Percentiles rank a stretch among this genome's conserved stretches.
Conservation (phyloP, 139 green algal species). For the Nannochloris sp. region DNA sequence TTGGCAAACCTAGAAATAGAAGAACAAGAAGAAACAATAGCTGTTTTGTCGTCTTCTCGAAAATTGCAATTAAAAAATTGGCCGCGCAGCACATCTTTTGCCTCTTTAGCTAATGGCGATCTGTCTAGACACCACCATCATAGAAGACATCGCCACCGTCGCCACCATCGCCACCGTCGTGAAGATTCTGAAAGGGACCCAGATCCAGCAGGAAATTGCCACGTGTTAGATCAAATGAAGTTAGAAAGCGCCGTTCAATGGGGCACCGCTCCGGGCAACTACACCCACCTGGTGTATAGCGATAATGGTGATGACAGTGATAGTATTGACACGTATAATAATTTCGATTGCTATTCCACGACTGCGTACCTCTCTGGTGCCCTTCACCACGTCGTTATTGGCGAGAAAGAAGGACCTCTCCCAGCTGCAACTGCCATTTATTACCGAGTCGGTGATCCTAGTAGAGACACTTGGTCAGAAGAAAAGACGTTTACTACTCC, state of each 20-base stretch:
- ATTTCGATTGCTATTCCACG: conserved; percentile 6
- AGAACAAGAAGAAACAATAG: background rate
- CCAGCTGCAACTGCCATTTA: conserved; percentile 30
- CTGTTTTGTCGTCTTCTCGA: background rate
- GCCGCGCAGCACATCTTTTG: no score
- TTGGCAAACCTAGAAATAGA: background rate
- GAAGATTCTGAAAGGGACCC: background rate
- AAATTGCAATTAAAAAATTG: background rate
- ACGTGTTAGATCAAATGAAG: background rate
- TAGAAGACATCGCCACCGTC: no score
- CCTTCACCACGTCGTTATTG: conserved; percentile 40
- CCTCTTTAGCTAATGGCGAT: background rate
- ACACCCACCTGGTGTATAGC: background rate
- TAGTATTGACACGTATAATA: no score
- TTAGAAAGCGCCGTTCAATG: conserved; percentile 15
- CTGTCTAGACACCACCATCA: background rate
- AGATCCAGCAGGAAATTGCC: background rate
- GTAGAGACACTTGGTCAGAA: conserved; percentile 18
- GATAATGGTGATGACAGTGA: no score
- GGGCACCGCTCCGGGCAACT: background rate
- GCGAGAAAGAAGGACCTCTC: conserved; percentile 23
- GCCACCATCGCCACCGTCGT: background rate
- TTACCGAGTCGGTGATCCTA: conserved; percentile 34
- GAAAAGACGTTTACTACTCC: conserved; percentile 36
- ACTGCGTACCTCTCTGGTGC: conserved; percentile 32